Evolutionary conservation across 768 basidiomycete species (phyloP).

Genomic region (Rossbeevera mucosa): DNA sequence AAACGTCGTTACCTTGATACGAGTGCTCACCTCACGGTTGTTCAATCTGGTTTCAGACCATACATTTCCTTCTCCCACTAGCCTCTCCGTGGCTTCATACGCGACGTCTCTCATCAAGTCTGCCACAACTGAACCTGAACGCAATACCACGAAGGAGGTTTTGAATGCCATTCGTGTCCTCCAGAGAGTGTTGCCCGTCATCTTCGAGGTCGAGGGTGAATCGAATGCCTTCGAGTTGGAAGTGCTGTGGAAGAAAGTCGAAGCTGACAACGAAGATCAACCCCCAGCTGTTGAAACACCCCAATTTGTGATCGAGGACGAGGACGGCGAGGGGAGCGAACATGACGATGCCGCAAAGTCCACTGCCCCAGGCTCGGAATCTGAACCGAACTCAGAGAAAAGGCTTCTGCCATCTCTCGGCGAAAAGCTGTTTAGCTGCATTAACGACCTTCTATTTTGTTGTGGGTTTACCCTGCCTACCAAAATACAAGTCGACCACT

Average conservation of each 20-base stretch:
- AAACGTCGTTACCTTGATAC: slow-evolving; percentile 80
- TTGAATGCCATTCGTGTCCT: slow-evolving; percentile 91
- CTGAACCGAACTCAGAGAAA: slow-evolving; percentile 37
- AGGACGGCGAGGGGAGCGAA: slow-evolving; percentile 50
- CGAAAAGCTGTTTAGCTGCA: slow-evolving; percentile 71
- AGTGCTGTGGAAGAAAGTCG: slow-evolving; percentile 75
- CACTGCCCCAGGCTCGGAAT: slow-evolving; percentile 10
- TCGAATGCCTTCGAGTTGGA: slow-evolving; percentile 70
- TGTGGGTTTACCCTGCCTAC: slow-evolving; percentile 89
- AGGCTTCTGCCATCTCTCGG: slow-evolving; percentile 68
- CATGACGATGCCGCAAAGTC: slow-evolving; percentile 31
- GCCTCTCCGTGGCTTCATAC: slow-evolving; percentile 57
- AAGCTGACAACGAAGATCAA: slow-evolving; percentile 38
- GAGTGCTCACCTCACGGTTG: slow-evolving; percentile 60
- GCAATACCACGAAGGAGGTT: slow-evolving; percentile 78
- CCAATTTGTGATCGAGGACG: slow-evolving; percentile 91
- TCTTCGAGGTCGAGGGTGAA: slow-evolving; percentile 78
- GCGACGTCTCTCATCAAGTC: slow-evolving; percentile 68
- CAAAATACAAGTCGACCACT: slow-evolving; percentile 69
- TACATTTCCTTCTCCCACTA: slow-evolving; percentile 64
- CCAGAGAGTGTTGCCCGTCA: slow-evolving; percentile 82
- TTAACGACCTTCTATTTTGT: slow-evolving; percentile 87
- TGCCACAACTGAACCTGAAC: slow-evolving; percentile 47
- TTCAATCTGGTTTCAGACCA: slow-evolving; percentile 76
- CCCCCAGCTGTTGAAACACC: slow-evolving; percentile 28